Conservation (phyloP, 106 monocot species). For the Dendrobium chrysotoxum region DNA sequence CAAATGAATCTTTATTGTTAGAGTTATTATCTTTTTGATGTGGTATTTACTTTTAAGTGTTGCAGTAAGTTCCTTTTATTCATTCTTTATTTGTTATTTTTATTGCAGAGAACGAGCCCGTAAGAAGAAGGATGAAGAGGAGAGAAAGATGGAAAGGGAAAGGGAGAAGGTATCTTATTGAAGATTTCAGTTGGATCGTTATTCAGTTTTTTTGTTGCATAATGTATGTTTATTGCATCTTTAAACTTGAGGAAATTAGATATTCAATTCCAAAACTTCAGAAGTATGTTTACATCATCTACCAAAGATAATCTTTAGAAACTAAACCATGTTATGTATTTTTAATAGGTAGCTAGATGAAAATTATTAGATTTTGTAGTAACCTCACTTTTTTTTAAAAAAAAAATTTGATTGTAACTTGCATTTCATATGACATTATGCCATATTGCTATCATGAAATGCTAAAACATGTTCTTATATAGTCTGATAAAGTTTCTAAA, state of each 20-base stretch:
- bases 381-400: neutral
- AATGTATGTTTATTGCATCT: neutral
- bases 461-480: neutral
- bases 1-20: neutral
- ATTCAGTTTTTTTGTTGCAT: neutral
- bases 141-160: constrained; percentile 88
- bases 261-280: neutral
- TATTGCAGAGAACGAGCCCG: constrained; percentile 81
- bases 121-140: constrained; percentile 96
- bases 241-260: neutral
- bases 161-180: constrained; percentile 72
- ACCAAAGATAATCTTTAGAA: neutral
- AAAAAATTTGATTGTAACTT: neutral
- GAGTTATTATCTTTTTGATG: neutral
- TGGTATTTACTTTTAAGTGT: neutral
- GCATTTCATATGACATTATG: neutral
- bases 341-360: neutral
- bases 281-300: neutral
- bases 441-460: neutral
- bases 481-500: neutral
- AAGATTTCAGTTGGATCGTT: neutral
- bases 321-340: neutral
- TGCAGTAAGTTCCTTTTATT: neutral
- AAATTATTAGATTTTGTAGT: neutral
- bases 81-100: neutral